Evolutionary conservation across 2,329 filamentous ascomycete genomes (phyloP).

Genomic region (Calonectria naviculata): DNA sequence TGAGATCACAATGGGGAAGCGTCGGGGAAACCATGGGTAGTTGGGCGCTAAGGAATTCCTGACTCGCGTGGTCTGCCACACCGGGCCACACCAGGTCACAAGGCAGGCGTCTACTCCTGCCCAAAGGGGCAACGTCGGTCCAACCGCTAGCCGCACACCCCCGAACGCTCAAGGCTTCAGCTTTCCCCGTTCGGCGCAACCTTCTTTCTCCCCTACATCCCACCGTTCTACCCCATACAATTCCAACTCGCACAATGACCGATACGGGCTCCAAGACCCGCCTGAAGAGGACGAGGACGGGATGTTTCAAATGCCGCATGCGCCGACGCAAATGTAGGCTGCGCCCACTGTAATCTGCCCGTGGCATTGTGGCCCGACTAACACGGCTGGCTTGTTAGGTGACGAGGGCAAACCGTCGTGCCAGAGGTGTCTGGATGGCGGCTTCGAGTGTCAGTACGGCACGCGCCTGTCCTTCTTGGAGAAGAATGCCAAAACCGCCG

Average conservation of each 20-base stretch:
- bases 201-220: conserved; percentile 14
- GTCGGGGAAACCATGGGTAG: conserved; percentile 18
- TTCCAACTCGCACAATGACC: conserved; percentile 23
- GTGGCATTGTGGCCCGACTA: conserved; percentile 9
- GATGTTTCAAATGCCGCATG: conserved; percentile 60
- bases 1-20: conserved; percentile 11
- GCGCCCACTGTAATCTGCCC: neutral
- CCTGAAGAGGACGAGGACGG: conserved; percentile 51
- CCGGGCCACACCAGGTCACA: neutral
- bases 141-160: neutral
- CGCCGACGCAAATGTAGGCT: conserved; percentile 60
- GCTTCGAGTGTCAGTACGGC: conserved; percentile 61
- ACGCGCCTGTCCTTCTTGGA: conserved; percentile 58
- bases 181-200: conserved; percentile 32
- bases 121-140: conserved; percentile 27
- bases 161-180: conserved; percentile 31
- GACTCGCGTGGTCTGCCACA: conserved; percentile 9
- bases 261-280: conserved; percentile 34
- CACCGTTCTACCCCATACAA: conserved; percentile 16
- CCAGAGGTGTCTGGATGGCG: conserved; percentile 57
- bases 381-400: conserved; percentile 45
- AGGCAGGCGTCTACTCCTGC: conserved; percentile 23
- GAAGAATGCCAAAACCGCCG: conserved; percentile 58
- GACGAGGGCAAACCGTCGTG: conserved; percentile 63
- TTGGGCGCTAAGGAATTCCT: conserved; percentile 26